Conservation (phyloP, 257 asterid species). For the Eustoma russellianum region DNA sequence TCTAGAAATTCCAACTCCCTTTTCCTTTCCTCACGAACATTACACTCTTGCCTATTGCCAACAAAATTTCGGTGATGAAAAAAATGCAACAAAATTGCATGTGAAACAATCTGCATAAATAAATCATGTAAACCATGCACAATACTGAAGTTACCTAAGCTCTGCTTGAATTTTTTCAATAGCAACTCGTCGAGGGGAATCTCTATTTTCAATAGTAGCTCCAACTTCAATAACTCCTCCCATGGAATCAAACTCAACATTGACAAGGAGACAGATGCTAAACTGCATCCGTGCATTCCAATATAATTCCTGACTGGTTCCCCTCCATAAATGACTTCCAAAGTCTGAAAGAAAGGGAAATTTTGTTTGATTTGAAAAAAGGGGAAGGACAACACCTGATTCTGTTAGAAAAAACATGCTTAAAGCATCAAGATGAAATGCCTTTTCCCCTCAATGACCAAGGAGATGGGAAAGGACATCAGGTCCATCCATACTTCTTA, state of each 20-base stretch:
- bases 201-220: constrained; percentile 51
- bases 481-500: no score
- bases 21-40: constrained; percentile 60
- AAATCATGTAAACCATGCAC: constrained; percentile 15
- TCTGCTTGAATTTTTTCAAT: constrained; percentile 73
- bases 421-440: no score
- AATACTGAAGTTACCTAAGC: constrained; percentile 51
- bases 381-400: background rate
- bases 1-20: constrained; percentile 83
- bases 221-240: constrained; percentile 83
- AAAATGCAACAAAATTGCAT: background rate
- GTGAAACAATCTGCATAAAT: background rate
- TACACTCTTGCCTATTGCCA: constrained; percentile 69
- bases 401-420: no score
- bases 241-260: constrained; percentile 89
- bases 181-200: constrained; percentile 54
- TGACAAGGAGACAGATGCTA: constrained; percentile 61
- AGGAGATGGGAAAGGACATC: no score
- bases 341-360: constrained; percentile 12
- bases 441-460: no score
- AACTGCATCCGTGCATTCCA: constrained; percentile 69
- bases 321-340: constrained; percentile 34
- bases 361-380: constrained; percentile 1
- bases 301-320: constrained; percentile 27
- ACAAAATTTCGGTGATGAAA: constrained; percentile 8